Evolutionary conservation across 139 green algal genomes (phyloP).

Genomic region (Chlamydomonas incerta): DNA sequence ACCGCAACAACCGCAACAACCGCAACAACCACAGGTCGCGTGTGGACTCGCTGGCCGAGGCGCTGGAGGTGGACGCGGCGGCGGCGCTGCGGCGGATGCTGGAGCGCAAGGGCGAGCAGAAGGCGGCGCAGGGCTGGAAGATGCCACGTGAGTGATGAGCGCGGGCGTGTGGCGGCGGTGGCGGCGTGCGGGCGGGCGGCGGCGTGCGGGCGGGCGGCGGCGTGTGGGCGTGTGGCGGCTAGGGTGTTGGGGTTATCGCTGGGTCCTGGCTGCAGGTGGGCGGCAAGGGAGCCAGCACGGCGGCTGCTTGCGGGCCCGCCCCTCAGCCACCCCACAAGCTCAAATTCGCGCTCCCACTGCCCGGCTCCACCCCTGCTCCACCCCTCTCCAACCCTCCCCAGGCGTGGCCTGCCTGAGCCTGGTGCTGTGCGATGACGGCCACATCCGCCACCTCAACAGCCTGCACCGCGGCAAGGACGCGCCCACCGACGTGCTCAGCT

Average conservation of each 20-base stretch:
- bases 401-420: conserved; percentile 72
- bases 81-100: conserved; percentile 54
- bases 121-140: conserved; percentile 47
- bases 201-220: no score
- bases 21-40: conserved; percentile 43
- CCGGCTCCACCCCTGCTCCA: neutral
- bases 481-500: conserved; percentile 96
- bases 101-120: conserved; percentile 33
- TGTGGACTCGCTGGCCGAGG: conserved; percentile 54
- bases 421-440: conserved; percentile 87
- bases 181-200: no score
- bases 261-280: no score
- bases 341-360: no score
- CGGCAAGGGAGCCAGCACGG: no score
- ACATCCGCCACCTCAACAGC: conserved; percentile 88
- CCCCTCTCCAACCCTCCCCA: neutral
- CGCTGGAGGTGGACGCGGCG: conserved; percentile 54
- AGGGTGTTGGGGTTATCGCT: no score
- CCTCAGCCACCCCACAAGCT: no score
- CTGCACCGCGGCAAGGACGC: conserved; percentile 75
- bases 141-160: conserved; percentile 50
- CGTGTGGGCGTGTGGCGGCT: no score
- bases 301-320: no score
- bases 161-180: neutral
- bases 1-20: no score